Percentiles rank a stretch among this genome's conserved stretches.
Conservation (phyloP, 805 yeast genomes). For the Phaffomyces antillensis region DNA sequence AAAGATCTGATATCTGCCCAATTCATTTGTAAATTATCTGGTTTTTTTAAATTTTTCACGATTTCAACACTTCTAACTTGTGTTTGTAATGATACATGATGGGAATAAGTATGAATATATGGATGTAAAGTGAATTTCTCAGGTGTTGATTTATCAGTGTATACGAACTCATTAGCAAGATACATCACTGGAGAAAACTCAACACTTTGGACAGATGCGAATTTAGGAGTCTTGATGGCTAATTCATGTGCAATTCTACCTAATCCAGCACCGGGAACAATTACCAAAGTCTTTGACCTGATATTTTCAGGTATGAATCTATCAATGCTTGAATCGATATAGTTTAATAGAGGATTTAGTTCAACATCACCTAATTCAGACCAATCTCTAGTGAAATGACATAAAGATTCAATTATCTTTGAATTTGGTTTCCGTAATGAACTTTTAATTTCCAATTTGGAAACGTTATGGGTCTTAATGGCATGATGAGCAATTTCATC, state of each 20-base stretch:
- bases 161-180: slow-evolving; percentile 54
- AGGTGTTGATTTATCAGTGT: slow-evolving; percentile 22
- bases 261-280: slow-evolving; percentile 86
- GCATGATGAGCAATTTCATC: slow-evolving; percentile 36
- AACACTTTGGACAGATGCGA: slow-evolving; percentile 54
- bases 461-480: slow-evolving; percentile 29
- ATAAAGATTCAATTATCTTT: slow-evolving; percentile 59
- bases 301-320: slow-evolving; percentile 22
- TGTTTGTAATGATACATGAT: slow-evolving; percentile 40
- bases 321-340: slow-evolving; percentile 38
- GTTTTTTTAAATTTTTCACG: slow-evolving; percentile 28
- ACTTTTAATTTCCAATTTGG: slow-evolving; percentile 36
- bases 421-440: slow-evolving; percentile 22
- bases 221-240: slow-evolving; percentile 29
- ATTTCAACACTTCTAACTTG: slow-evolving; percentile 43
- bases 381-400: slow-evolving; percentile 83
- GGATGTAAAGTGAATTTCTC: slow-evolving; percentile 32
- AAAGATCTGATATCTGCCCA: slow-evolving; percentile 64
- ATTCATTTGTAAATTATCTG: slow-evolving; percentile 39
- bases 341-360: slow-evolving; percentile 45
- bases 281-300: slow-evolving; percentile 39
- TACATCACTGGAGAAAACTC: slow-evolving; percentile 78
- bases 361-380: slow-evolving; percentile 40
- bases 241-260: slow-evolving; percentile 72
- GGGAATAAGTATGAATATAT: slow-evolving; percentile 59